Evolutionary conservation across 495 filamentous ascomycete genomes (phyloP), one percentile per base, ranked within the genome.

Genomic region (Neurospora discreta): DNA sequence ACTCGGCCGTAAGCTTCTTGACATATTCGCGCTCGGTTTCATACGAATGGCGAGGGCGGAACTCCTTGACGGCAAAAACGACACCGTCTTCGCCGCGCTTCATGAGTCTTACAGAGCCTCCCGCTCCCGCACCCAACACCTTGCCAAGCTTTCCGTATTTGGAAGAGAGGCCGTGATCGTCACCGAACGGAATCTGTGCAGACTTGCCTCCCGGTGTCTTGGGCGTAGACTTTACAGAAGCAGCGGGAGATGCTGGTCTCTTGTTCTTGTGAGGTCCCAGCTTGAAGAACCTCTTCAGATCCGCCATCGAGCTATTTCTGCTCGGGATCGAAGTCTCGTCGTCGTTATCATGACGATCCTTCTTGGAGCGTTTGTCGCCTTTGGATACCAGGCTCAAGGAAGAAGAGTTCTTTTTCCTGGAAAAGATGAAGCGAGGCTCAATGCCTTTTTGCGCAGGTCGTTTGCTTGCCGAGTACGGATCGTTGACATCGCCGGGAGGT

Each of bases 1-100:
- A 99, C 80, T 99, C 95, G 3, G 95, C 95, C n/a, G 96, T 99
- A 70, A 99, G 90, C 77, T 99, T 99, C 82, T 99, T 99, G 73
- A 93, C 92, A 73, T 99, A 99, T 73, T 98, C 96, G 73, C 91
- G 91, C 81, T 95, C 89, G 5, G 90, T 92, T 80, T 99, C 95
- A 81, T 97, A 98, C 5, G 91, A 89, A 83, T 99, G 95, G 41
- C 94, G 89, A 69, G 95, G 90, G 40, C 95, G 87, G 78, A 99
- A 98, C 77, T 99, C 94, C 80, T 99, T 99, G 39, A 98, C 96
- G 3, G 95, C 95, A 82, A 99, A 98, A 4, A 95, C 97, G 13
- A 91, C 90, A 11, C 91, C 90, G 74, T 98, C 96, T 71, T 90
- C 93, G 72, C 89, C 92, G 70, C 96, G 87, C 84, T 95, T 97